These are phyloP conservation scores for Cercospora citrullina DNA, from an alignment of 2,329 filamentous ascomycete genomes.

Conservation along the genomic window DNA sequence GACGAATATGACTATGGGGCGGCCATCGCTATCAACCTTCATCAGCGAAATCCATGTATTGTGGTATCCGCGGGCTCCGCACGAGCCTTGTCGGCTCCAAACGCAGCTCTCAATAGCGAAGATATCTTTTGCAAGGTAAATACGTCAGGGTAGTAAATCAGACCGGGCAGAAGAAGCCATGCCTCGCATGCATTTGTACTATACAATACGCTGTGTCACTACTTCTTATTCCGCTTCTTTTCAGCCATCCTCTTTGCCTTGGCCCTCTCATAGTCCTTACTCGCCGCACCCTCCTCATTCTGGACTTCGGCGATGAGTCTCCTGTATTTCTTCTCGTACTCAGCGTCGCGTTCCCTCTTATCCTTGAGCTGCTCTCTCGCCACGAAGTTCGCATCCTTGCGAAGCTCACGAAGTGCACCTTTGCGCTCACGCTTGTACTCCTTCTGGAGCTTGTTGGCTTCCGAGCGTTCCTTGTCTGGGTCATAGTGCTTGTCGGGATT, in stretches of 20 bases:
- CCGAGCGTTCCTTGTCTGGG: slow-evolving; percentile 83
- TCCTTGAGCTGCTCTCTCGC: slow-evolving; percentile 83
- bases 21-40: not conserved
- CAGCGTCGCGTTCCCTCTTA: slow-evolving; percentile 90
- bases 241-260: slow-evolving; percentile 24
- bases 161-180: not conserved
- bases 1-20: not conserved
- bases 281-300: slow-evolving; percentile 25
- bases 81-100: not conserved
- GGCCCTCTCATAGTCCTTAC: slow-evolving; percentile 25
- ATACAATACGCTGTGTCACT: not conserved
- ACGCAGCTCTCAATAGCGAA: too few relatives aligned
- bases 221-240: slow-evolving; percentile 20
- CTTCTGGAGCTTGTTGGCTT: slow-evolving; percentile 77
- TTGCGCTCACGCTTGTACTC: slow-evolving; percentile 96
- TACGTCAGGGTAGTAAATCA: not conserved
- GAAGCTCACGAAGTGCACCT: slow-evolving; percentile 87
- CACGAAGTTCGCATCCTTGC: slow-evolving; percentile 94
- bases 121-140: too few relatives aligned
- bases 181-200: not conserved
- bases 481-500: slow-evolving; percentile 98
- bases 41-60: not conserved
- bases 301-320: slow-evolving; percentile 92
- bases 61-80: too few relatives aligned
- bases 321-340: slow-evolving; percentile 96